Percentiles rank a stretch among this genome's conserved stretches.
Evolutionary conservation across 192 early-diverging fungal species (phyloP).

Genomic region (Backusella australiensis): DNA sequence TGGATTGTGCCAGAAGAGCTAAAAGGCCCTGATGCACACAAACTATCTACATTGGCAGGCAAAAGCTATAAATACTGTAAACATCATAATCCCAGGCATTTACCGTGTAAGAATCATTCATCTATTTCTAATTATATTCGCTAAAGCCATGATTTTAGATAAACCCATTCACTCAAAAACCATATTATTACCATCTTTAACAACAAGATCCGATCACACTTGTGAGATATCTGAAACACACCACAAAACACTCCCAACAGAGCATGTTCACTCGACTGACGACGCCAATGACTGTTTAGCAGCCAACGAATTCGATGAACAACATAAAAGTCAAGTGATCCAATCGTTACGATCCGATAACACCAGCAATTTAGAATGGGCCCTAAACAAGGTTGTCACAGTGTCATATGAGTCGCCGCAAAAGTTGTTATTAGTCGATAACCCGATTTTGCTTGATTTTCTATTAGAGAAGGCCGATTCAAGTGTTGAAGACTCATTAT

Average conservation of each 20-base stretch:
- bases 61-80: constrained; percentile 26
- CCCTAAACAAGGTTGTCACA: constrained; percentile 69
- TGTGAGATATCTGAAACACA: constrained; percentile 28
- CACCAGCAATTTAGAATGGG: constrained; percentile 82
- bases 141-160: neutral
- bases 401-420: constrained; percentile 58
- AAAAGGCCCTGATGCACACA: constrained; percentile 30
- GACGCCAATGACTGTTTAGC: neutral
- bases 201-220: neutral
- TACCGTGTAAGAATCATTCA: neutral
- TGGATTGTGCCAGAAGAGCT: constrained; percentile 23
- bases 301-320: constrained; percentile 12
- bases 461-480: constrained; percentile 60
- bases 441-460: constrained; percentile 61
- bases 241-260: constrained; percentile 14
- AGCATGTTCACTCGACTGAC: constrained; percentile 18
- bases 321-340: constrained; percentile 62
- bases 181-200: neutral
- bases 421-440: constrained; percentile 61
- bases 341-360: constrained; percentile 67
- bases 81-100: constrained; percentile 5
- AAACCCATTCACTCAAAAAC: constrained; percentile 1
- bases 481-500: constrained; percentile 41
- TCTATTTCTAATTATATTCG: neutral
- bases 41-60: constrained; percentile 28